Percentiles rank a stretch among this genome's conserved stretches.
Conservation (phyloP, 108 stramenopile species). For the Schizochytrium sp. region DNA sequence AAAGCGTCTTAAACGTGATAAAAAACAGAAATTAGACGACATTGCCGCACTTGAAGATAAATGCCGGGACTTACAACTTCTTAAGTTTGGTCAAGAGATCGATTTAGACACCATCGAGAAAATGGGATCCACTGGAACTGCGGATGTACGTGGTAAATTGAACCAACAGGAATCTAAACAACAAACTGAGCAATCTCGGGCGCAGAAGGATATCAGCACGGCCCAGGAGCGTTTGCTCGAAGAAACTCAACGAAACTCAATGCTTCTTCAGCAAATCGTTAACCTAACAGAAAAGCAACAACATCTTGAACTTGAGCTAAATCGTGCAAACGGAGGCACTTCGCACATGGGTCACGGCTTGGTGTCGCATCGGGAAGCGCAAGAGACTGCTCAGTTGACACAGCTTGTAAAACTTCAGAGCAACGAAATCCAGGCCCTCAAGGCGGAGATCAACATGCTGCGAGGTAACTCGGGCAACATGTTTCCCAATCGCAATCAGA, state of each 20-base stretch:
- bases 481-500: conserved; percentile 52
- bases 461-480: conserved; percentile 70
- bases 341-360: neutral
- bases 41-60: conserved; percentile 54
- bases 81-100: conserved; percentile 80
- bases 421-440: conserved; percentile 66
- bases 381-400: conserved; percentile 65
- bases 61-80: conserved; percentile 75
- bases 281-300: conserved; percentile 69
- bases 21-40: conserved; percentile 18
- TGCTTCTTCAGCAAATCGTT: conserved; percentile 67
- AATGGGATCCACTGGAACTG: conserved; percentile 32
- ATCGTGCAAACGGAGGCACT: neutral
- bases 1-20: conserved; percentile 57
- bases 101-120: conserved; percentile 76
- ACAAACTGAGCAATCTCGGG: conserved; percentile 57
- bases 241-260: conserved; percentile 68
- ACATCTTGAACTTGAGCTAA: conserved; percentile 65
- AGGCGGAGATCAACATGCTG: conserved; percentile 66
- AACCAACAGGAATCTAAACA: conserved; percentile 58
- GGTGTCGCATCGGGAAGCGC: conserved; percentile 52
- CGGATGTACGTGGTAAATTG: conserved; percentile 32
- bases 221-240: conserved; percentile 63
- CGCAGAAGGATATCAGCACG: neutral
- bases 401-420: conserved; percentile 67